Evolutionary conservation across 495 filamentous ascomycete species (phyloP).

Genomic region (Neurospora sp.): DNA sequence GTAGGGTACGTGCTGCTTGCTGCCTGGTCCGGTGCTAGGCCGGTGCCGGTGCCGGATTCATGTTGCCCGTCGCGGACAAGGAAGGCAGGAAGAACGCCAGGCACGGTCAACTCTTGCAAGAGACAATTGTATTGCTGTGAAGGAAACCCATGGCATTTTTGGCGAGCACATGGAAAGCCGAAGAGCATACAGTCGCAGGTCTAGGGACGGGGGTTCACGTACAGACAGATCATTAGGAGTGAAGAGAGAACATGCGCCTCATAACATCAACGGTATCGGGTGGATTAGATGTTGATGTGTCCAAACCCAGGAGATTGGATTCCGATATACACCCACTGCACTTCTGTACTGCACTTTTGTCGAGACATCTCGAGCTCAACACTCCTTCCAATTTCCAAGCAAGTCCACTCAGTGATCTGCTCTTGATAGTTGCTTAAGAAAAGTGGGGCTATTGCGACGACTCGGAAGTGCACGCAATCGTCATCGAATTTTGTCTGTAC

Average conservation of each 20-base stretch:
- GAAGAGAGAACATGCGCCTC: not conserved
- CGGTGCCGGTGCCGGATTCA: not conserved
- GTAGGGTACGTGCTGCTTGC: not conserved
- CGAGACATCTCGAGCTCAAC: too few relatives aligned
- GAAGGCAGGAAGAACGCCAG: not conserved
- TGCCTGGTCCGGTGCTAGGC: not conserved
- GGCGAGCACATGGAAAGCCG: not conserved
- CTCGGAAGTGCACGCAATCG: not conserved
- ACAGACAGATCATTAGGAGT: not conserved
- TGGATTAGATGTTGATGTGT: too few relatives aligned
- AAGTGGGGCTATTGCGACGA: not conserved
- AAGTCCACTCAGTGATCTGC: not conserved
- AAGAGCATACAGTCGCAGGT: not conserved
- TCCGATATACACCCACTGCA: too few relatives aligned
- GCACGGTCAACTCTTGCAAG: not conserved
- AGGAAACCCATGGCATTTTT: not conserved
- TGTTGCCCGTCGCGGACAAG: not conserved
- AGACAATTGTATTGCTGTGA: not conserved
- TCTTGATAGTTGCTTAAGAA: too few relatives aligned
- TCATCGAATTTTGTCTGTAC: too few relatives aligned
- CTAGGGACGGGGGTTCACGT: not conserved
- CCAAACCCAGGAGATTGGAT: too few relatives aligned
- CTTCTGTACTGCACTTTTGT: too few relatives aligned
- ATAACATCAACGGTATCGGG: too few relatives aligned
- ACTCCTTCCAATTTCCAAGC: not conserved